Conservation (phyloP, 129 eudicot species). For the Ambrosia artemisiifolia region DNA sequence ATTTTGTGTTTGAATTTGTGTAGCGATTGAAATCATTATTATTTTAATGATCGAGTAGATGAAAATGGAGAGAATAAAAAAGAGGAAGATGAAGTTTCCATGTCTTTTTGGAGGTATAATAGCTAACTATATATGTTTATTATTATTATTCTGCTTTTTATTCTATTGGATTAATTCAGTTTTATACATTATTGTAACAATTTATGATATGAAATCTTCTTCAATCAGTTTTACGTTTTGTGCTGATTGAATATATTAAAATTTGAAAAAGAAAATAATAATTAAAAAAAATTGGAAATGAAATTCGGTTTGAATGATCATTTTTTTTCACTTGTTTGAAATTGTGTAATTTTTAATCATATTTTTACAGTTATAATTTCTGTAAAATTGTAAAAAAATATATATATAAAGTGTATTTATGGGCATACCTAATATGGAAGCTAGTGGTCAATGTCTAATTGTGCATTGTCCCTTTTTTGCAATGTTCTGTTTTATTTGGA, state of each 20-base stretch:
- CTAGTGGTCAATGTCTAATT: no score
- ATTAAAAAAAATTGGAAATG: not conserved
- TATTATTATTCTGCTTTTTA: no score
- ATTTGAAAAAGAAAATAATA: no score
- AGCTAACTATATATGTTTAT: no score
- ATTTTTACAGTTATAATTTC: not conserved
- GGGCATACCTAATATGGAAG: conserved; percentile 10
- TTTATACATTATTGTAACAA: not conserved
- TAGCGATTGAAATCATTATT: no score
- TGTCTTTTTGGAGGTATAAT: conserved; percentile 29
- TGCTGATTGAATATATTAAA: not conserved
- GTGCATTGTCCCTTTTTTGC: no score
- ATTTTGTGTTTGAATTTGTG: conserved; percentile 2
- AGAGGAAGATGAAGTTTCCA: conserved; percentile 31
- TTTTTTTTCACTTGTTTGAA: not conserved
- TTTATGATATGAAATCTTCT: not conserved
- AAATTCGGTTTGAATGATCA: not conserved
- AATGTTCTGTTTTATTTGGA: not conserved
- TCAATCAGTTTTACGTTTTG: not conserved
- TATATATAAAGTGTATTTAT: conserved; percentile 2
- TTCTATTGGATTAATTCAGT: not conserved
- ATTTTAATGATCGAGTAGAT: not conserved
- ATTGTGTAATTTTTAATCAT: not conserved
- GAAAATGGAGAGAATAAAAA: conserved; percentile 30
- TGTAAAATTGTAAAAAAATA: not conserved